phyloP scores from a whole-genome alignment of 345 rosid genomes.

The Reutealis trisperma region DNA sequence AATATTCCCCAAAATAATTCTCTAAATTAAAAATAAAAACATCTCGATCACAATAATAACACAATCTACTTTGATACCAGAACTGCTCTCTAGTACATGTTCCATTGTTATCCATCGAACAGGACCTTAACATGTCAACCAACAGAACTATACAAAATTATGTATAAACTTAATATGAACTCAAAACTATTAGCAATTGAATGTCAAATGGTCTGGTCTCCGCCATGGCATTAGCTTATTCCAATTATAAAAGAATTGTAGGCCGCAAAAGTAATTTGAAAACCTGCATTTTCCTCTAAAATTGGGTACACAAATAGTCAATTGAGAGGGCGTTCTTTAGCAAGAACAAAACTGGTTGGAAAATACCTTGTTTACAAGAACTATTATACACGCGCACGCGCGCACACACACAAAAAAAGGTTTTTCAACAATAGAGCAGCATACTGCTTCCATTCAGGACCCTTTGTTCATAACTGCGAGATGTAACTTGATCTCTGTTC shows the following conservation, averaged over 20 bases:
- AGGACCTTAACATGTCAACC: too few species aligned
- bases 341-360: neutral
- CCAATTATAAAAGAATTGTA: neutral
- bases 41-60: too few species aligned
- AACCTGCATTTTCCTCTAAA: neutral
- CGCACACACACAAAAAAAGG: neutral
- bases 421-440: neutral
- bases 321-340: neutral
- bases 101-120: too few species aligned
- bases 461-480: neutral
- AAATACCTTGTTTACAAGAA: neutral
- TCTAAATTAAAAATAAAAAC: too few species aligned
- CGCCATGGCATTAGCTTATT: too few species aligned
- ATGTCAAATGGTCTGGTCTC: too few species aligned
- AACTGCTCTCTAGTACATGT: too few species aligned
- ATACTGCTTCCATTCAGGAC: neutral
- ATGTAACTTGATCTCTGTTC: slow-evolving; percentile 35
- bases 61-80: too few species aligned
- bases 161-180: too few species aligned
- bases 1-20: too few species aligned
- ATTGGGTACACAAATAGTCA: neutral
- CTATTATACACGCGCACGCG: neutral
- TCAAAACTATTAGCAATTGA: too few species aligned
- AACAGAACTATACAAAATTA: too few species aligned
- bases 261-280: neutral